phyloP scores from a whole-genome alignment of 345 rosid genomes.

The Litchi chinensis region DNA sequence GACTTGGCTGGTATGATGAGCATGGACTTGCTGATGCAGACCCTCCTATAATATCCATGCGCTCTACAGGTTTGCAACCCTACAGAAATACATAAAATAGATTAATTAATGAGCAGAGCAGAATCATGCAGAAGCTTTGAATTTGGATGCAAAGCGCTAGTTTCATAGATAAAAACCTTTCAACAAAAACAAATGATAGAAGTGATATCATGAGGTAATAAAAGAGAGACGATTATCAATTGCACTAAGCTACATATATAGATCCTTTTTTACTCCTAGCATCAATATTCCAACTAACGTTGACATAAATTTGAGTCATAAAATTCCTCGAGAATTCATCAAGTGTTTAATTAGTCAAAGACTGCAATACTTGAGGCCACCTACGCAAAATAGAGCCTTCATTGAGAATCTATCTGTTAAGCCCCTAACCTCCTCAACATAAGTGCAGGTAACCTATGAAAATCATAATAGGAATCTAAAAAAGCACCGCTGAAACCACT shows the following conservation, averaged over 20 bases:
- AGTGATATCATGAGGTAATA: not conserved
- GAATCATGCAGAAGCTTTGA: not conserved
- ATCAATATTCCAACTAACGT: not conserved
- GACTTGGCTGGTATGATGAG: conserved; percentile 91
- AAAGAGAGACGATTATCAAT: not conserved
- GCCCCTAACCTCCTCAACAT: not conserved
- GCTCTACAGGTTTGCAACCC: conserved; percentile 90
- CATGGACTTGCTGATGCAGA: conserved; percentile 94
- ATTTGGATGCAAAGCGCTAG: not conserved
- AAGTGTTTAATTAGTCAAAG: not conserved
- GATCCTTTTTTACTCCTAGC: not conserved
- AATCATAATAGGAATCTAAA: not conserved
- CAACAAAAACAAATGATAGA: not conserved
- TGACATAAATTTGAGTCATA: not conserved
- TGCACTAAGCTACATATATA: not conserved
- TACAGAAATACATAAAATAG: conserved; percentile 28
- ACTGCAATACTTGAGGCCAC: not conserved
- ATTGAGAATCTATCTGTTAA: no score
- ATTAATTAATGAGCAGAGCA: not conserved
- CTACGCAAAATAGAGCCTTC: not conserved
- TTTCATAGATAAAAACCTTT: not conserved
- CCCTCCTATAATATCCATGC: conserved; percentile 81
- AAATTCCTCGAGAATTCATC: not conserved
- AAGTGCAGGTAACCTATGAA: not conserved
- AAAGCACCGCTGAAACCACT: not conserved